Percentiles rank a stretch among this genome's conserved stretches.
These are phyloP conservation scores for Vanilla planifolia DNA, from an alignment of 106 monocot genomes.

Conservation along the genomic window DNA sequence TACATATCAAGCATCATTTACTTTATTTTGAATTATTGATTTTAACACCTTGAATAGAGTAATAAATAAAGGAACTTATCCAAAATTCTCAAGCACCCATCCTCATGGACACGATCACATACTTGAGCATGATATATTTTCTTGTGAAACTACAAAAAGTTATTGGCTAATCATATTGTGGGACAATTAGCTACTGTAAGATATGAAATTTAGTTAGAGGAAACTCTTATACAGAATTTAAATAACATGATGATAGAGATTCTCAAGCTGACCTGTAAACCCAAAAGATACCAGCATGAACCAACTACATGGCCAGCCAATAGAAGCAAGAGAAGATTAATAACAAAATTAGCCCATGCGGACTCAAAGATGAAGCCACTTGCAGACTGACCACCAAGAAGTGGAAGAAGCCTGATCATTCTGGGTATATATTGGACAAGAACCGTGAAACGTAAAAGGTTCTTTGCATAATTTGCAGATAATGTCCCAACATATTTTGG, in stretches of 20 bases:
- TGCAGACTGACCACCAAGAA: constrained; percentile 70
- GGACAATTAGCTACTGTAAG: neutral
- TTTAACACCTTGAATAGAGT: too few relatives aligned
- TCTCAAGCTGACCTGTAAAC: constrained; percentile 56
- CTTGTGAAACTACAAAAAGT: neutral
- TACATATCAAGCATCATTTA: too few relatives aligned
- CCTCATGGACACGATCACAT: too few relatives aligned
- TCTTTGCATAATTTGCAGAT: constrained; percentile 79
- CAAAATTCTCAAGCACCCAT: too few relatives aligned
- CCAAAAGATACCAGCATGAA: constrained; percentile 94
- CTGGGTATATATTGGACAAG: constrained; percentile 88
- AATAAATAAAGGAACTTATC: too few relatives aligned
- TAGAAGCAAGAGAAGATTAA: constrained; percentile 92
- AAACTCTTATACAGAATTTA: too few relatives aligned
- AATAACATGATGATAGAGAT: neutral
- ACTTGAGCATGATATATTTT: too few relatives aligned
- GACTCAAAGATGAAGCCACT: constrained; percentile 97
- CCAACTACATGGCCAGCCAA: constrained; percentile 95
- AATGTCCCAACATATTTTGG: constrained; percentile 62
- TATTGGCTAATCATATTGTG: neutral
- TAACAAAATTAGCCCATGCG: constrained; percentile 89
- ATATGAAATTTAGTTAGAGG: neutral
- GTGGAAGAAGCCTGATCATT: constrained; percentile 65
- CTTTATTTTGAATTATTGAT: too few relatives aligned
- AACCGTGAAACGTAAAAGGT: constrained; percentile 62